Conservation (phyloP, 495 filamentous ascomycete genomes). For the Ramalina peruviana region DNA sequence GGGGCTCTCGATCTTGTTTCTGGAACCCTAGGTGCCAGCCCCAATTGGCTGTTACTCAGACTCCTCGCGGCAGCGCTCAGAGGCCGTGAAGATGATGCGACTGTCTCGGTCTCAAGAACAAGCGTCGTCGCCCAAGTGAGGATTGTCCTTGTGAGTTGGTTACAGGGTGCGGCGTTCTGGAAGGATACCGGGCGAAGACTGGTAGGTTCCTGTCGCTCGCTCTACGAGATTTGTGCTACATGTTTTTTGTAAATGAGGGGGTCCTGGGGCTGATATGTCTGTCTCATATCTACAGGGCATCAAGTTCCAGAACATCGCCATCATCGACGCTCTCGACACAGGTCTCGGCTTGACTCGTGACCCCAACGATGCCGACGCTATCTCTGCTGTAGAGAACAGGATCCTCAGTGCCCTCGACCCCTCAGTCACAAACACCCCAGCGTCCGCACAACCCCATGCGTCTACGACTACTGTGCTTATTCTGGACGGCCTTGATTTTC, state of each 20-base stretch:
- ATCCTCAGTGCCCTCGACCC: conserved; percentile 20
- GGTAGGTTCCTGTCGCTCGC: conserved; percentile 24
- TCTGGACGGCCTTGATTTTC: conserved; percentile 41
- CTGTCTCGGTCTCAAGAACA: not conserved
- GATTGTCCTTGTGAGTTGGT: conserved; percentile 70
- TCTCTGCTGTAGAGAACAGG: conserved; percentile 17
- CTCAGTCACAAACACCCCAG: no score
- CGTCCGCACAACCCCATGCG: conserved; percentile 7
- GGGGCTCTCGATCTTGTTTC: conserved; percentile 58
- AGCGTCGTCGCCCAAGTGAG: conserved; percentile 8
- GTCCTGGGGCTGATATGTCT: no score
- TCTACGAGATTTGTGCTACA: not conserved
- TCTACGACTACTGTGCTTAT: conserved; percentile 25
- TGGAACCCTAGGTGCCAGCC: conserved; percentile 52
- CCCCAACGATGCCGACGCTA: conserved; percentile 3
- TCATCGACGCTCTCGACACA: conserved; percentile 4
- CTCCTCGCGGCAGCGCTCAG: conserved; percentile 45
- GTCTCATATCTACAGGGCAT: no score
- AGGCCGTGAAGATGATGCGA: not conserved
- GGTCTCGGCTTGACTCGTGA: not conserved
- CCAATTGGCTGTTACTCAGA: conserved; percentile 61
- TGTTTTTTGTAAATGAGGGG: not conserved
- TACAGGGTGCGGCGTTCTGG: conserved; percentile 69
- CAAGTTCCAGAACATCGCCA: not conserved
- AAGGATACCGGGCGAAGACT: conserved; percentile 44